phyloP scores from a whole-genome alignment of 192 early-diverging fungal species.

The Glomus cerebriforme region DNA sequence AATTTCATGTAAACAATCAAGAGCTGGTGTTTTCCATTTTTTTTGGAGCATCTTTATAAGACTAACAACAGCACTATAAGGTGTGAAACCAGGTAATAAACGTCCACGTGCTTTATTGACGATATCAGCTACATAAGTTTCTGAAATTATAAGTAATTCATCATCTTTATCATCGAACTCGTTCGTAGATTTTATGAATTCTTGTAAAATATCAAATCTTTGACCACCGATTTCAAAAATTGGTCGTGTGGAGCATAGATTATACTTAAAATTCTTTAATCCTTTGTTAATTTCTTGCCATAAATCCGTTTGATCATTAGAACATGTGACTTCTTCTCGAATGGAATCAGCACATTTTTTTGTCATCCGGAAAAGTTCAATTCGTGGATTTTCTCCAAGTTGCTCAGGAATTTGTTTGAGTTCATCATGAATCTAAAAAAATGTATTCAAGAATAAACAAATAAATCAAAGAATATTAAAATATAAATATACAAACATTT shows the following conservation, averaged over 20 bases:
- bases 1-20: constrained; percentile 1
- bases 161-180: background rate
- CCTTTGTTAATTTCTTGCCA: background rate
- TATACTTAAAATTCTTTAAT: background rate
- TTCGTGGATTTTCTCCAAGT: background rate
- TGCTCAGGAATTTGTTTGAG: background rate
- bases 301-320: background rate
- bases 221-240: background rate
- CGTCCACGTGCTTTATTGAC: background rate
- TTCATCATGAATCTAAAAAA: background rate
- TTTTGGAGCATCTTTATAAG: background rate
- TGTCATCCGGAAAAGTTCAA: background rate
- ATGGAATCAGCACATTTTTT: background rate
- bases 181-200: background rate
- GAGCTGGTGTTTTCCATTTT: background rate
- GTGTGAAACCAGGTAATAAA: background rate
- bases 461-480: background rate
- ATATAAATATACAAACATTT: background rate
- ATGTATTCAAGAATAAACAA: background rate
- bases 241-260: background rate
- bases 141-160: background rate
- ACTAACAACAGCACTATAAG: background rate
- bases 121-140: background rate
- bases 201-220: background rate
- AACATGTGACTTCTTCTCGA: background rate